These are phyloP conservation scores for Epichloe sylvatica DNA, from an alignment of 2,329 filamentous ascomycete genomes.

Conservation along the genomic window DNA sequence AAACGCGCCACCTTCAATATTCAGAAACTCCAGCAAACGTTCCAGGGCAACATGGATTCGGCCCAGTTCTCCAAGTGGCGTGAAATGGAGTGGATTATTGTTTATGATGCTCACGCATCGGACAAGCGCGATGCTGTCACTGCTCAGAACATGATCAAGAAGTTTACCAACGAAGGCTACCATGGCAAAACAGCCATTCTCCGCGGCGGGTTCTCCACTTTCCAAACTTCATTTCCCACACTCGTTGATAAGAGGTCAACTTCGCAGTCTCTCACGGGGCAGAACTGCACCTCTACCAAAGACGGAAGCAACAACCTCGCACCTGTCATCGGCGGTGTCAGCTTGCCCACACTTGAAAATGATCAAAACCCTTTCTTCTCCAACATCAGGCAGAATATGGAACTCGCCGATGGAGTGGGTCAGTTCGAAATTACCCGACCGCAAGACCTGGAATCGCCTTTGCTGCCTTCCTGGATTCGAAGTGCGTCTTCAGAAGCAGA, in stretches of 20 bases:
- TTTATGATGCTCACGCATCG: constrained; percentile 69
- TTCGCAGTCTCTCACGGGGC: constrained; percentile 11
- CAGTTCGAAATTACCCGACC: constrained; percentile 50
- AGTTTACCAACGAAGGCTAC: constrained; percentile 79
- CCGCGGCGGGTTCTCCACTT: constrained; percentile 66
- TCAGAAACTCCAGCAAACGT: constrained; percentile 74
- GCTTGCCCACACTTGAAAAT: constrained; percentile 56
- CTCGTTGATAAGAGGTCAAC: constrained; percentile 42
- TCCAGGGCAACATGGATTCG: constrained; percentile 57
- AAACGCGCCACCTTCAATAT: constrained; percentile 86
- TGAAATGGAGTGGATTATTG: constrained; percentile 60
- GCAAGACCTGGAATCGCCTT: constrained; percentile 28
- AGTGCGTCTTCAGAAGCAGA: constrained; percentile 52
- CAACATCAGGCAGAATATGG: constrained; percentile 94
- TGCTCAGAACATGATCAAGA: constrained; percentile 79
- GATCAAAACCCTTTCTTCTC: constrained; percentile 81
- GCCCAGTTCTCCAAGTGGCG: constrained; percentile 65
- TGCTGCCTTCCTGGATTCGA: constrained; percentile 65
- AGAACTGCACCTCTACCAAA: constrained; percentile 13
- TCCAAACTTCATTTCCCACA: constrained; percentile 52
- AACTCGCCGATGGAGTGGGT: constrained; percentile 83
- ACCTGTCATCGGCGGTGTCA: constrained; percentile 80
- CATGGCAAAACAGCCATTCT: constrained; percentile 60
- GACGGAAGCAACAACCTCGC: constrained; percentile 30
- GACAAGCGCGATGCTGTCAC: constrained; percentile 69